Evolutionary conservation across 495 filamentous ascomycete species (phyloP).

Genomic region (Xylaria flabelliformis): DNA sequence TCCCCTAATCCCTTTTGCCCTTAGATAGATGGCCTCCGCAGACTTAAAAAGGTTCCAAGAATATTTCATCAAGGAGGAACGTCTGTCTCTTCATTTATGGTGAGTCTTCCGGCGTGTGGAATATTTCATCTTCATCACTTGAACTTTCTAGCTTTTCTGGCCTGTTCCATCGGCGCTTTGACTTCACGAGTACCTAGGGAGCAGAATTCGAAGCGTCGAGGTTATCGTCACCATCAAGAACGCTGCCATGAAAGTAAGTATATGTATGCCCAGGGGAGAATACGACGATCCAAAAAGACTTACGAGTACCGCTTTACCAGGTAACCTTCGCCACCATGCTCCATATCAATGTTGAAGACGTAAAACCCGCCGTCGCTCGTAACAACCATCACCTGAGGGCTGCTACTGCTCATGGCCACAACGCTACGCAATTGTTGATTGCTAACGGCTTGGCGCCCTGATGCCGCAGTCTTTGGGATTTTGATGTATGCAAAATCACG

Average conservation of each 20-base stretch:
- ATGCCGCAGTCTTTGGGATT: slow-evolving; percentile 68
- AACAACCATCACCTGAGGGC: slow-evolving; percentile 96
- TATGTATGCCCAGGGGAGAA: neutral
- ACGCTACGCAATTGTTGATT: slow-evolving; percentile 71
- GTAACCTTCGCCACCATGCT: slow-evolving; percentile 92
- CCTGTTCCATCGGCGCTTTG: neutral
- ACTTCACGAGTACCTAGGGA: slow-evolving; percentile 25
- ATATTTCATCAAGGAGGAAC: neutral
- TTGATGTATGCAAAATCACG: slow-evolving; percentile 97
- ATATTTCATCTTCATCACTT: neutral
- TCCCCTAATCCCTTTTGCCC: neutral
- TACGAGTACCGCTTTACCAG: slow-evolving; percentile 89
- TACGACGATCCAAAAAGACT: slow-evolving; percentile 40
- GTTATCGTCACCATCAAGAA: slow-evolving; percentile 59
- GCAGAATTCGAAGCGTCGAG: slow-evolving; percentile 53
- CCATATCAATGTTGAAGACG: slow-evolving; percentile 93
- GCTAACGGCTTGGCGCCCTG: slow-evolving; percentile 41
- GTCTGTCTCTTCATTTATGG: neutral
- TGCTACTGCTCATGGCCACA: slow-evolving; percentile 91
- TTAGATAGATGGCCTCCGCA: neutral
- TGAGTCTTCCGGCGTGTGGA: neutral
- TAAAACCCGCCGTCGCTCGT: slow-evolving; percentile 95
- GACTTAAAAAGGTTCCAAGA: neutral
- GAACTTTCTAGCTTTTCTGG: neutral
- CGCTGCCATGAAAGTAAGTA: slow-evolving; percentile 41